These are phyloP conservation scores for Mollisiaceae sp. DNA, from an alignment of 2,329 filamentous ascomycete genomes.

Conservation along the genomic window DNA sequence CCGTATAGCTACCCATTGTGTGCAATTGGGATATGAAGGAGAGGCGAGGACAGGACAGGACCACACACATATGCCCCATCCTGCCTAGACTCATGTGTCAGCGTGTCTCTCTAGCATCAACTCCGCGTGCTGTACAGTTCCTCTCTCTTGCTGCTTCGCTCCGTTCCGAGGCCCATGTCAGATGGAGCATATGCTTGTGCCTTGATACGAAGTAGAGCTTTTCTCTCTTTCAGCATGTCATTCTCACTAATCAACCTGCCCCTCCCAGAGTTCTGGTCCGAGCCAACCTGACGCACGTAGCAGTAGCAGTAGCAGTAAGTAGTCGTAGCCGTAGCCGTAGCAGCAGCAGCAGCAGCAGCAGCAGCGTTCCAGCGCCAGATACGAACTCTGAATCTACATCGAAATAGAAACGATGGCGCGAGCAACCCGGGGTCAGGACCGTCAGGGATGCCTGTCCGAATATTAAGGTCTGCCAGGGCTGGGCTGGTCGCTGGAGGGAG, in stretches of 20 bases:
- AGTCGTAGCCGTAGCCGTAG: too few species aligned
- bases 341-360: background rate
- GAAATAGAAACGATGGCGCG: constrained; percentile 38
- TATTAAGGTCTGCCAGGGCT: constrained; percentile 38
- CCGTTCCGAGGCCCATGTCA: background rate
- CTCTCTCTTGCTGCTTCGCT: background rate
- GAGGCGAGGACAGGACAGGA: background rate
- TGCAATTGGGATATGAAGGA: background rate
- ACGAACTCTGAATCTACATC: constrained; percentile 29
- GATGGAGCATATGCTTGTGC: background rate
- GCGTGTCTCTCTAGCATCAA: background rate
- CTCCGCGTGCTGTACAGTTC: background rate
- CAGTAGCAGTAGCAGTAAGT: background rate
- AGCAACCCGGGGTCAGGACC: constrained; percentile 31
- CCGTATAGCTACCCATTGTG: constrained; percentile 13
- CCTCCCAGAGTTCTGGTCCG: background rate
- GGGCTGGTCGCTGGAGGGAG: constrained; percentile 30
- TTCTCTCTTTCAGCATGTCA: background rate
- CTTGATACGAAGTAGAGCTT: background rate
- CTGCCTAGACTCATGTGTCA: background rate
- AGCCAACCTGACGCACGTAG: constrained; percentile 2
- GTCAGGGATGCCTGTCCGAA: constrained; percentile 30
- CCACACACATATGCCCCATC: background rate
- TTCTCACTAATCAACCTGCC: constrained; percentile 9
- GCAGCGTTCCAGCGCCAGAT: constrained; percentile 20